phyloP scores from a whole-genome alignment of 495 filamentous ascomycete genomes.

The Clavariopsis aquatica region DNA sequence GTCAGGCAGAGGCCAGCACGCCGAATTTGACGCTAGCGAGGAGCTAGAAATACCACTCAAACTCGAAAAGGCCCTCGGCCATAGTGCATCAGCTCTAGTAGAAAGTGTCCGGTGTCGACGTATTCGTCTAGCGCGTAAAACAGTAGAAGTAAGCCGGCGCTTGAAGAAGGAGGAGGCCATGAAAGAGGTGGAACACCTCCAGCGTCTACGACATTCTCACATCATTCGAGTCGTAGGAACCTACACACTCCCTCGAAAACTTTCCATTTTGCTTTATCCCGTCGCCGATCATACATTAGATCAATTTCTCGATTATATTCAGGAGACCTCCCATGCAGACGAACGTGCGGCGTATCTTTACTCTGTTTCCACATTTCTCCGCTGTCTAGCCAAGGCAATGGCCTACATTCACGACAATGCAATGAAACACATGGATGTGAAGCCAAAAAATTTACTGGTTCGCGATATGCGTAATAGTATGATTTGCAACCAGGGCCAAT shows the following conservation, averaged over 20 bases:
- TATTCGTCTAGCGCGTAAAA: slow-evolving; percentile 36
- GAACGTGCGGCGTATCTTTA: neutral
- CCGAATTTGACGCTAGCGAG: neutral
- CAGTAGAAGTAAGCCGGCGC: slow-evolving; percentile 7
- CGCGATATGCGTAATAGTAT: neutral
- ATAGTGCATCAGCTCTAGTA: slow-evolving; percentile 22
- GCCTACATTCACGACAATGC: slow-evolving; percentile 3
- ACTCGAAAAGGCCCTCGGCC: slow-evolving; percentile 19
- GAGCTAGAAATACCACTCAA: neutral
- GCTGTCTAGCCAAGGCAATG: slow-evolving; percentile 12
- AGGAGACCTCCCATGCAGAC: neutral
- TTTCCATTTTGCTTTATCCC: slow-evolving; percentile 35
- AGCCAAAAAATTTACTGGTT: slow-evolving; percentile 29
- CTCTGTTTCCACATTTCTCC: slow-evolving; percentile 4
- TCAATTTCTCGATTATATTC: slow-evolving; percentile 17
- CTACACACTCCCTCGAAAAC: slow-evolving; percentile 15
- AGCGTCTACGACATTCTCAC: slow-evolving; percentile 29
- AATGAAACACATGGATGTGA: slow-evolving; percentile 24
- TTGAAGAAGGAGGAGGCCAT: slow-evolving; percentile 28
- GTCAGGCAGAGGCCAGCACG: slow-evolving; percentile 16
- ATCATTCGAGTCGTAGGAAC: slow-evolving; percentile 36
- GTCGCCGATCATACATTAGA: slow-evolving; percentile 31
- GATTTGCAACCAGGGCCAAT: neutral
- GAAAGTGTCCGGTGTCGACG: slow-evolving; percentile 32
- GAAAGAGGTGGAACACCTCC: slow-evolving; percentile 33